Evolutionary conservation across 305 asterid species (phyloP).

Genomic region (Euphrasia arctica): DNA sequence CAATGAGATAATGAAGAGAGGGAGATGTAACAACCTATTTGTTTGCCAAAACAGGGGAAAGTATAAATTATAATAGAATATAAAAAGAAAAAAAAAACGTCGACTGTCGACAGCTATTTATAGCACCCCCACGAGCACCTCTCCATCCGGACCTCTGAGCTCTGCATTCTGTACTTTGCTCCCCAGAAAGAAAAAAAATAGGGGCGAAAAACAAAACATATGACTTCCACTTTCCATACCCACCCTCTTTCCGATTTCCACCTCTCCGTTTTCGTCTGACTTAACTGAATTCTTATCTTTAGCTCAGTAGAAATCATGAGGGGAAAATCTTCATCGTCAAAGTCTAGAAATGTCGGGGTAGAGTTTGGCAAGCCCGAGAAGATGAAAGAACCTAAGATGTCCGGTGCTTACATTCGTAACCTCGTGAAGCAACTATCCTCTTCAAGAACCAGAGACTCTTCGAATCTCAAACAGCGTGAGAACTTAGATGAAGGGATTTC

Average conservation of each 20-base stretch:
- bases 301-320: constrained; percentile 41
- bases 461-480: not conserved
- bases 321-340: constrained; percentile 73
- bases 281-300: not conserved
- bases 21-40: constrained; percentile 37
- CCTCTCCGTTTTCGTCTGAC: constrained; percentile 23
- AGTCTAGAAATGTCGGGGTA: constrained; percentile 40
- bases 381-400: constrained; percentile 52
- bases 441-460: not conserved
- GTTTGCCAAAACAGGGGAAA: constrained; percentile 51
- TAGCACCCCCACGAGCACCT: constrained; percentile 27
- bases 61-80: constrained; percentile 32
- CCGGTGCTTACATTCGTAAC: not conserved
- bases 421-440: not conserved
- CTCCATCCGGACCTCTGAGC: constrained; percentile 32
- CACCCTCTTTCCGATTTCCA: constrained; percentile 31
- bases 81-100: constrained; percentile 33
- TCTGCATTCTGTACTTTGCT: constrained; percentile 68
- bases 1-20: not conserved
- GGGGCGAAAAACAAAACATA: constrained; percentile 23
- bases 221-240: constrained; percentile 27
- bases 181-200: constrained; percentile 37
- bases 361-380: constrained; percentile 48
- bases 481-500: not conserved
- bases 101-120: constrained; percentile 72